Base-by-base conservation (phyloP, 2,329 filamentous ascomycete genomes). In the Claviceps sp. region DNA sequence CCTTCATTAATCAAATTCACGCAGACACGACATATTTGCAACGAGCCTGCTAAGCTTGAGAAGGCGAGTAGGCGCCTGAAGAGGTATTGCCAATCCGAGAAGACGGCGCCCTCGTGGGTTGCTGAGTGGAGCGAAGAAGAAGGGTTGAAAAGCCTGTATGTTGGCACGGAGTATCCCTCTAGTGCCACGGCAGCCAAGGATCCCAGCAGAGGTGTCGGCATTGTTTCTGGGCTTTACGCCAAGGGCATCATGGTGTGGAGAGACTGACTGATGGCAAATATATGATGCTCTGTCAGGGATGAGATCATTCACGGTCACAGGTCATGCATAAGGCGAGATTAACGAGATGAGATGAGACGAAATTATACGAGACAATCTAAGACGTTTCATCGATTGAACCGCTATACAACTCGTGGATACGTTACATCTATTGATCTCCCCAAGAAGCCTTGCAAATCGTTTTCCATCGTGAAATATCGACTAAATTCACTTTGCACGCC, bases 181-280 rank as follows among this genome's bases (percentile, higher is more conserved):
- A 68, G 66, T 50, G 56, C 61, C 0, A 71, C 68, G 0, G 65
- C 62, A 0, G 57, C 58, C 13, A 61, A 58, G 18, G 68, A 70
- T 50, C 53, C 56, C 0, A 51, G 54, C 11, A 56, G 60, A 24
- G 61, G 61, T 1, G 55, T 67, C 0, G 69, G 69, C 1, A 64
- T 71, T 1, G 57, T 70, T 5, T 54, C 63, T 0, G 68, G 69
- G 1, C 52, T 71, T 9, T 71, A 71, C 24, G 67, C 62, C 0
- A 69, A 63, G 47, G 69, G 69, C 0, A 54, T 66, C 2, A 20
- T 66, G 37, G 57, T 63, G 2, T 66, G 62, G 63, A 58, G 54
- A 22, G 60, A 55, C 5, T 58, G 41, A 53, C 9, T 14, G 44
- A 1, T 5, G 9, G 11, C 16, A 9, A 18, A 22, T 18, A 7